Base-by-base conservation (phyloP, 306 rosid species). In the Potentilla sterilis region DNA sequence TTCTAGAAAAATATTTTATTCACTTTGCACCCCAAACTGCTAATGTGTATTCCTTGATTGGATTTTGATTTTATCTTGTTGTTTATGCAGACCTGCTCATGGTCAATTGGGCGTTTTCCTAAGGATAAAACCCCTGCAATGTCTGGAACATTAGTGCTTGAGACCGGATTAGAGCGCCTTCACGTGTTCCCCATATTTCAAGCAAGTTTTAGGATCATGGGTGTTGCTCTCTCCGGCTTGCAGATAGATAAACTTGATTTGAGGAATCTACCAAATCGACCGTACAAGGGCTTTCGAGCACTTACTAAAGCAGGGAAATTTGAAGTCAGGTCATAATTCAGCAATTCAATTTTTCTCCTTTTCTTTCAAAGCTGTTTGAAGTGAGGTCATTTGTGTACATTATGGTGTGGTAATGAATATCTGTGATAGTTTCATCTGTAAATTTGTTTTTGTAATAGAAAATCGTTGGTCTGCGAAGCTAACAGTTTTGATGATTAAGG, bases 221-320 rank as follows among this genome's bases (percentile, higher is more conserved):
- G 96, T 15, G 83, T 90, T 34, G 96, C 97, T 43, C 97, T 92
- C 70, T 95, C 98, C 35, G 96, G 97, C 80, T 73, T 95, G 75
- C 88, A 90, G 81, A 90, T 95, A 73, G 97, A 92, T 81, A 95
- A 90, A 46, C 81, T 95, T 51, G 97, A 95, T 79, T 77, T 92
- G 70, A 87, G 84, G 81, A 87, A 82, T 69, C 77, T 87, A 41
- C 97, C 97, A 4, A 82, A 79, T 78, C 88, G 86, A 41, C 87
- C 89, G 22, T 89, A 90, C 84, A 92, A 95, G 88, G 98, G 98
- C 32, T 92, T 95, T 81, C 95, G 97, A 74, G 96, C 96, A 72
- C 89, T 88, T 44, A 95, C 96, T 15, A 85, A 83, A 15, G 97
- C 89, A 8, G 97, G 97, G 46, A 88, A 95, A 71, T 95, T 88